Base-by-base conservation (phyloP, 176 grass and related monocot genomes). In the Carex scoparia region DNA sequence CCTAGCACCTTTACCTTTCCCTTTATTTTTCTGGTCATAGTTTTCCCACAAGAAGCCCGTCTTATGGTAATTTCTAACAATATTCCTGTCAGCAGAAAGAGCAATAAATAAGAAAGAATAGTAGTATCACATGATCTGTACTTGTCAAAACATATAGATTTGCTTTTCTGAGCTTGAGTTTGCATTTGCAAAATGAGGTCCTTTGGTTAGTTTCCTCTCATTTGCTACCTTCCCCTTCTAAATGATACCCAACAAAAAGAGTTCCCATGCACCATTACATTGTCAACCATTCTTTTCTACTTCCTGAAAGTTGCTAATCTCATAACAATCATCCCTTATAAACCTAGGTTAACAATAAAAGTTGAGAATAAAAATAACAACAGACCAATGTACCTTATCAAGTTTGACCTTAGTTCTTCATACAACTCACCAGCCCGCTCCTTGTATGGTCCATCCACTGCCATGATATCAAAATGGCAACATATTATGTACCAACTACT, bases 31-130 rank as follows among this genome's bases (percentile, higher is more conserved):
- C 82, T 98, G 93, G 85, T 98, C 91, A 44, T 91, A 98, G 55
- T 95, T 94, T 84, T 95, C 96, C 92, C 93, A 98, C 82, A 98
- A 95, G 84, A 95, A 98, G 0, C 96, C 96, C 0, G 87, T 93
- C 79, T 91, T 80, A 16, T 92, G 55, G 85, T 95, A 98, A 63
- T 95, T 98, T 48, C 74, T 79, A 64, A 79, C 93, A 5, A 95
- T 90, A 62, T 98, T 98, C 77, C 96, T 98, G 84, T n/a, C 38
- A 69, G 55, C 3, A 32, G 1, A 65, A 89, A 46, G 48, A 85
- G 0, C 10, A 5, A 87, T 63, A 3, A 56, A 84, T 10, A 13
- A 79, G 31, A 89, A 13, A 46, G 32, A 84, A 53, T 12, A 55
- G 33, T 33, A 78, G 74, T 56, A 58, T 78, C 6, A 51, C 11